Evolutionary conservation across 1,284 basidiomycete genomes (phyloP).

Genomic region (Melampsora larici-populina): DNA sequence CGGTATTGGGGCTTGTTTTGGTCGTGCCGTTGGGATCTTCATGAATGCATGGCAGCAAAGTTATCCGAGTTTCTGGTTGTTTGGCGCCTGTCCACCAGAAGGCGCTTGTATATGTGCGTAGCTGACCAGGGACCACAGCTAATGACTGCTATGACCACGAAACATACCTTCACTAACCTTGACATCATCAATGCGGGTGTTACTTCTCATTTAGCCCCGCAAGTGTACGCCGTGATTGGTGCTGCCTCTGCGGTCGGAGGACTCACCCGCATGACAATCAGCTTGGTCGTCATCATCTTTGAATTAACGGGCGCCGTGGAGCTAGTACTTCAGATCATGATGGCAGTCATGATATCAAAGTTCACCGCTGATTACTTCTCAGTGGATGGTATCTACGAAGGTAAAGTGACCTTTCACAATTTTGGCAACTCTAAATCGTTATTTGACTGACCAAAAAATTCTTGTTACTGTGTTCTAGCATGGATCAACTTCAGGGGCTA

Average conservation of each 20-base stretch:
- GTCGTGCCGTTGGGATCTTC: conserved; percentile 76
- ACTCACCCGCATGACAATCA: conserved; percentile 69
- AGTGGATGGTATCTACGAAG: conserved; percentile 67
- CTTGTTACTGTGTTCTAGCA: conserved; percentile 23
- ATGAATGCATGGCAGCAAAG: conserved; percentile 56
- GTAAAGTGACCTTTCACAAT: conserved; percentile 56
- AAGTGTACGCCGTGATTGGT: conserved; percentile 77
- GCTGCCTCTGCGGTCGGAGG: conserved; percentile 75
- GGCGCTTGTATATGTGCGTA: conserved; percentile 35
- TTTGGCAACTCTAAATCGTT: conserved; percentile 61
- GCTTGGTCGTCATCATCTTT: conserved; percentile 67
- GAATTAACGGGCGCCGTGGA: conserved; percentile 58
- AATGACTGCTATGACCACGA: not conserved
- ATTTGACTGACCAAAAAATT: not conserved
- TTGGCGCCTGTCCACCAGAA: conserved; percentile 41
- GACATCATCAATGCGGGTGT: not conserved
- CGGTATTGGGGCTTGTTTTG: conserved; percentile 60
- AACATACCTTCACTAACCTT: not conserved
- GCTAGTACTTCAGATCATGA: conserved; percentile 72
- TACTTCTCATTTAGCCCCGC: conserved; percentile 57
- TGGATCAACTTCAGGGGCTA: conserved; percentile 59
- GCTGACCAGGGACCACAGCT: not conserved
- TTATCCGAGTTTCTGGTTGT: conserved; percentile 40
- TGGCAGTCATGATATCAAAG: conserved; percentile 70
- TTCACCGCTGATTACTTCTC: conserved; percentile 70